phyloP scores from a whole-genome alignment of 148 eudicot species.

The Amaranthus cruentus region DNA sequence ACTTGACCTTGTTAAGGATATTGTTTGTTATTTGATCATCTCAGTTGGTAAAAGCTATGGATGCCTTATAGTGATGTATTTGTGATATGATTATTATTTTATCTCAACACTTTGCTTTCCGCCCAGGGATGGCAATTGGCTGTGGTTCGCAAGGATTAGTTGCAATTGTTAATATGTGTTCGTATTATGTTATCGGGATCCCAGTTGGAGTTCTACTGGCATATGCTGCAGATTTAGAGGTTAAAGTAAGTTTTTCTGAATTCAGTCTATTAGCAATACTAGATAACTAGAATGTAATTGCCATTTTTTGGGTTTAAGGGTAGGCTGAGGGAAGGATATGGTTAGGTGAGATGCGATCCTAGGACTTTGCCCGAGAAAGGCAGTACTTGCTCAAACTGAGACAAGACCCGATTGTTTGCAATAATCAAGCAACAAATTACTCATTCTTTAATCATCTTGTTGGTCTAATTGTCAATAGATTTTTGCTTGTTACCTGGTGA shows the following conservation, averaged over 20 bases:
- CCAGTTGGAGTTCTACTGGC: conserved; percentile 50
- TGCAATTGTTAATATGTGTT: conserved; percentile 42
- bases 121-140: conserved; percentile 48
- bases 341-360: too few species aligned
- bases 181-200: conserved; percentile 49
- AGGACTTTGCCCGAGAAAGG: too few species aligned
- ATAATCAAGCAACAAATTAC: too few species aligned
- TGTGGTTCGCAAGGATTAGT: conserved; percentile 49
- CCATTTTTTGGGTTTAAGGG: too few species aligned
- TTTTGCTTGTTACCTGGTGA: too few species aligned
- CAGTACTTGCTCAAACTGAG: too few species aligned
- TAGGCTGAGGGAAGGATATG: too few species aligned
- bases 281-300: too few species aligned
- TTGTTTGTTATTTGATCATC: not conserved
- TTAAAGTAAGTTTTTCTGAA: conserved; percentile 30
- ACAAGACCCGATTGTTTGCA: too few species aligned
- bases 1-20: not conserved
- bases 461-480: too few species aligned
- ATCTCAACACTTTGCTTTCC: not conserved
- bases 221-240: conserved; percentile 37
- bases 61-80: not conserved
- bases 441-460: too few species aligned
- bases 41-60: not conserved
- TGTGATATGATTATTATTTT: not conserved
- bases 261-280: too few species aligned